phyloP scores from a whole-genome alignment of 768 basidiomycete species.

The Suillus brevipes region DNA sequence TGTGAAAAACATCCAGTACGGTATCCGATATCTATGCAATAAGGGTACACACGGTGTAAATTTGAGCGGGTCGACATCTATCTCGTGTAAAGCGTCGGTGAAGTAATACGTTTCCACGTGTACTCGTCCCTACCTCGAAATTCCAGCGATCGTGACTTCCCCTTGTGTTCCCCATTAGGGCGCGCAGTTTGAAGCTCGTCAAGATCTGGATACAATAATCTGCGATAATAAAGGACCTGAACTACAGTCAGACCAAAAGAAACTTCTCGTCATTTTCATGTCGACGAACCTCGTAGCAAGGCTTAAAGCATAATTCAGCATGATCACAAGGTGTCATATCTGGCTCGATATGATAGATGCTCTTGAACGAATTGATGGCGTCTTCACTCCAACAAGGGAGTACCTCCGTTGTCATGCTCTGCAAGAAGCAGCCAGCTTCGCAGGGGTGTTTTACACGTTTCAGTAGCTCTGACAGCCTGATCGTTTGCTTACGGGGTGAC shows the following conservation, averaged over 20 bases:
- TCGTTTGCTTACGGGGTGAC: neutral
- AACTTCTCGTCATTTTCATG: neutral
- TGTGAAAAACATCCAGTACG: conserved; percentile 20
- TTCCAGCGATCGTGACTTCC: conserved; percentile 9
- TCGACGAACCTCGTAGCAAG: conserved; percentile 55
- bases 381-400: conserved; percentile 37
- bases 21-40: neutral
- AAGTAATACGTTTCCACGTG: conserved; percentile 19
- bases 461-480: conserved; percentile 5
- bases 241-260: neutral
- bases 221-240: conserved; percentile 26
- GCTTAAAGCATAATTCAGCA: conserved; percentile 52
- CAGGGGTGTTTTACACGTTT: conserved; percentile 23
- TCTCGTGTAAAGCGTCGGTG: conserved; percentile 16
- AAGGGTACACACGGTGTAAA: conserved; percentile 20
- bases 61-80: conserved; percentile 11
- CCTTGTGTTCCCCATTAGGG: conserved; percentile 5
- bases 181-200: neutral
- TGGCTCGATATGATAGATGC: conserved; percentile 43
- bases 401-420: conserved; percentile 18
- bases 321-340: conserved; percentile 55
- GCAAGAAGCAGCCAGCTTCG: conserved; percentile 29
- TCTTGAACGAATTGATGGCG: conserved; percentile 41
- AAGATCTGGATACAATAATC: conserved; percentile 11
- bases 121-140: conserved; percentile 24